Evolutionary conservation across 306 rosid genomes (phyloP).

Genomic region (Dryas octopetala): DNA sequence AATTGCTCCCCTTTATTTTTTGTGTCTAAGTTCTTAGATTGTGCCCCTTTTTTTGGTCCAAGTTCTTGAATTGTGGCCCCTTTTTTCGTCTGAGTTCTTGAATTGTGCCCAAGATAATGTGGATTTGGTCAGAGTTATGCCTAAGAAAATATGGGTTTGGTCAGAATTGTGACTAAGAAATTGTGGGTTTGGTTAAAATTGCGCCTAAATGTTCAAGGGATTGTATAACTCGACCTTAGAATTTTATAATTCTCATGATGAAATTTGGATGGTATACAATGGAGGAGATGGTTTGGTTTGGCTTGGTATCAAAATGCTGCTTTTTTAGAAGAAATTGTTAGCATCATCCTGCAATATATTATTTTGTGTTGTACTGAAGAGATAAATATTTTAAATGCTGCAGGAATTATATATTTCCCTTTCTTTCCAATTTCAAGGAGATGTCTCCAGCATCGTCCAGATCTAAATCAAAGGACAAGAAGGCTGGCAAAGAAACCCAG

Average conservation of each 20-base stretch:
- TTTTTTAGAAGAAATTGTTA: neutral
- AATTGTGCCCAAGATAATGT: neutral
- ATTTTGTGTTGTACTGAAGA: constrained; percentile 1
- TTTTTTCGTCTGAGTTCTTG: neutral
- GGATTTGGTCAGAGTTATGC: too few relatives aligned
- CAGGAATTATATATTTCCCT: constrained; percentile 27
- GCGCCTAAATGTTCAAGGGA: neutral
- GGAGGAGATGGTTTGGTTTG: neutral
- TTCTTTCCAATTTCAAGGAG: constrained; percentile 20
- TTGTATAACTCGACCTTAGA: neutral
- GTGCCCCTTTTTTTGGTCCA: too few relatives aligned
- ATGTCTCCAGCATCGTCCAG: constrained; percentile 92
- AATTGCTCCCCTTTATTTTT: neutral
- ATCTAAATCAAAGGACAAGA: constrained; percentile 88
- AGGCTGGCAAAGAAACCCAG: constrained; percentile 69
- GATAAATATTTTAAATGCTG: constrained; percentile 18
- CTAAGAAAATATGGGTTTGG: too few relatives aligned
- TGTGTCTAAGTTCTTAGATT: too few relatives aligned
- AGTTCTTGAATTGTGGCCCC: too few relatives aligned
- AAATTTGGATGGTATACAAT: neutral
- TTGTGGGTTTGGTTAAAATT: neutral
- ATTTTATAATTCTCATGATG: neutral
- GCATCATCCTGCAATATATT: neutral
- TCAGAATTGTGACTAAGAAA: neutral
- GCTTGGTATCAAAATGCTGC: neutral